Evolutionary conservation across 2,329 filamentous ascomycete species (phyloP).

Genomic region (Alternaria postmessia): DNA sequence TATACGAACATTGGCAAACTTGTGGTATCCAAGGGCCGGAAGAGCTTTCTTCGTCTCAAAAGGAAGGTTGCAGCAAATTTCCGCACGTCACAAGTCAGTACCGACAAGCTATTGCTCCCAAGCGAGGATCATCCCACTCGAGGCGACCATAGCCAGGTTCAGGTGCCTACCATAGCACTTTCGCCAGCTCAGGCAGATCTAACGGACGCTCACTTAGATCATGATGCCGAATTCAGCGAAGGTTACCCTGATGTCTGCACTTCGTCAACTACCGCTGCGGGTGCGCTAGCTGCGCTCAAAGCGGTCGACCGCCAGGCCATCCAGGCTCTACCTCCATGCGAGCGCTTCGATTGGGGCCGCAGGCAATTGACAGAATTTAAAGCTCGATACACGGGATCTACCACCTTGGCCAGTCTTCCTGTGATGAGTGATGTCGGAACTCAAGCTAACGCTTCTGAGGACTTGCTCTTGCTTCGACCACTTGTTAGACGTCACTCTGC

Average conservation of each 20-base stretch:
- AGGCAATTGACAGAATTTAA: conserved; percentile 29
- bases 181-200: not conserved
- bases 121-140: not conserved
- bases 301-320: conserved; percentile 18
- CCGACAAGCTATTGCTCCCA: not conserved
- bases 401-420: conserved; percentile 4
- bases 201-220: not conserved
- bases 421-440: conserved; percentile 14
- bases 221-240: not conserved
- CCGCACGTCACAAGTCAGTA: not conserved
- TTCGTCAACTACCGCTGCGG: conserved; percentile 3
- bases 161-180: not conserved
- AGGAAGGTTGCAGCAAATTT: not conserved
- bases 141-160: not conserved
- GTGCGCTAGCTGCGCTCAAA: conserved; percentile 17
- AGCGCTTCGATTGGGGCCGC: conserved; percentile 27
- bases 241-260: conserved; percentile 3
- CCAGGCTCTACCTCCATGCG: conserved; percentile 17
- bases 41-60: not conserved
- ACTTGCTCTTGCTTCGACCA: not conserved
- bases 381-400: conserved; percentile 1
- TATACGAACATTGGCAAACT: not conserved
- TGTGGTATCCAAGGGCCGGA: not conserved
- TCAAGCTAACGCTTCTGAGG: not conserved
- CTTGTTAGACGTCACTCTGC: conserved; percentile 10